These are phyloP conservation scores for Cenchrus fungigraminus DNA, from an alignment of 176 grass and related monocot genomes.

Conservation along the genomic window DNA sequence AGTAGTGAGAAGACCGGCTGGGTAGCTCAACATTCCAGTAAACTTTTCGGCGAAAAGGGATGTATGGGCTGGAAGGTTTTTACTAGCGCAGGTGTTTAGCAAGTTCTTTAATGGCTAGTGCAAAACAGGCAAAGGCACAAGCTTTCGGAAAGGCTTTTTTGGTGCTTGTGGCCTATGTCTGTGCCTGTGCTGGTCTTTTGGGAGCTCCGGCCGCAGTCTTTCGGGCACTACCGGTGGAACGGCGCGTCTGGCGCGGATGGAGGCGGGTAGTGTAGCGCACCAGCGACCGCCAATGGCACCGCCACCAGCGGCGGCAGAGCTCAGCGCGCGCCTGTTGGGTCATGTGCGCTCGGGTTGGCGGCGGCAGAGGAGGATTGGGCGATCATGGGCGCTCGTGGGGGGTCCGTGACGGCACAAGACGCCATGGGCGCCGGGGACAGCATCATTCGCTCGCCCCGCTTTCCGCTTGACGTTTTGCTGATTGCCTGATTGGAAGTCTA, in stretches of 20 bases:
- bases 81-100: neutral
- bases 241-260: constrained; percentile 28
- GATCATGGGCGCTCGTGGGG: constrained; percentile 47
- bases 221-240: constrained; percentile 38
- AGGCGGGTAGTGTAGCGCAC: constrained; percentile 7
- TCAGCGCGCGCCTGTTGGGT: neutral
- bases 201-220: constrained; percentile 42
- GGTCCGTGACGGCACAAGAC: constrained; percentile 1
- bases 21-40: neutral
- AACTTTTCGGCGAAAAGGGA: constrained; percentile 11
- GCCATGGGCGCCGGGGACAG: constrained; percentile 24
- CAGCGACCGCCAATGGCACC: neutral
- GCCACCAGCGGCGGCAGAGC: neutral
- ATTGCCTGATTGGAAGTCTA: neutral
- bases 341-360: constrained; percentile 20
- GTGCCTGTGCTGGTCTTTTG: constrained; percentile 41
- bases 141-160: too few relatives aligned
- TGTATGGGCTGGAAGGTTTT: neutral
- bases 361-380: neutral
- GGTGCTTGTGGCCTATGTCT: too few relatives aligned
- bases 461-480: constrained; percentile 28
- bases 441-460: neutral
- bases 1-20: neutral
- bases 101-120: neutral
- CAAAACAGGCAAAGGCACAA: too few relatives aligned